Conservation (phyloP, 768 basidiomycete genomes). For the Suillus weaverae region DNA sequence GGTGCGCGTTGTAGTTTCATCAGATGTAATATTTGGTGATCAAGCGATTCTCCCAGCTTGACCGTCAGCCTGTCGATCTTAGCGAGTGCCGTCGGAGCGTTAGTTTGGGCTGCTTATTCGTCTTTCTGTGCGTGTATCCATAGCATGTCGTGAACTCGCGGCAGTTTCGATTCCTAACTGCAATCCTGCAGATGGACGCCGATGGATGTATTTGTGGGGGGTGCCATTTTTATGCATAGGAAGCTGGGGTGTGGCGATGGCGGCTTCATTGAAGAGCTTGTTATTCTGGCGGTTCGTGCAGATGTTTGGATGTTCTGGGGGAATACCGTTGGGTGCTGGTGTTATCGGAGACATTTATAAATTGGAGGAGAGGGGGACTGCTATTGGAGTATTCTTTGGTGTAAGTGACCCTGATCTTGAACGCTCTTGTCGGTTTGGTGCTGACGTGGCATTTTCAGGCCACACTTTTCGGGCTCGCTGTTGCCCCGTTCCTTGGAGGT, state of each 20-base stretch:
- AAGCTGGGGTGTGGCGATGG: slow-evolving; percentile 57
- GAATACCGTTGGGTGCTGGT: slow-evolving; percentile 54
- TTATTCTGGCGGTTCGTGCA: slow-evolving; percentile 67
- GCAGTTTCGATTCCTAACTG: not conserved
- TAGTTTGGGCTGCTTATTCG: slow-evolving; percentile 53
- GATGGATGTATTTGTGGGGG: slow-evolving; percentile 55
- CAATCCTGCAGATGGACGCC: slow-evolving; percentile 55
- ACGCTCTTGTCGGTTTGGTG: not conserved
- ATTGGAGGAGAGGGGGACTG: slow-evolving; percentile 59
- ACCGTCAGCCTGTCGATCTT: slow-evolving; percentile 54
- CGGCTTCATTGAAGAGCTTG: slow-evolving; percentile 44
- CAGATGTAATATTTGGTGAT: not conserved
- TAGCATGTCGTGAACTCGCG: not conserved
- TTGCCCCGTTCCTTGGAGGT: slow-evolving; percentile 63
- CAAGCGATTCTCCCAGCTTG: slow-evolving; percentile 29
- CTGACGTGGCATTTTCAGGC: slow-evolving; percentile 29
- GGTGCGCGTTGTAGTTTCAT: slow-evolving; percentile 32
- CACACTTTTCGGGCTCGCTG: slow-evolving; percentile 55
- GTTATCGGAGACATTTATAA: slow-evolving; percentile 68
- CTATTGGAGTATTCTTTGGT: slow-evolving; percentile 59
- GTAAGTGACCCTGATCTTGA: slow-evolving; percentile 33
- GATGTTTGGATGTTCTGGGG: slow-evolving; percentile 61
- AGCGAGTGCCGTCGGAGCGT: slow-evolving; percentile 43
- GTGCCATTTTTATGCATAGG: slow-evolving; percentile 60
- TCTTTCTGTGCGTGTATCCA: slow-evolving; percentile 44